Conservation (phyloP, 441 rosid genomes). For the Jatropha multifida region DNA sequence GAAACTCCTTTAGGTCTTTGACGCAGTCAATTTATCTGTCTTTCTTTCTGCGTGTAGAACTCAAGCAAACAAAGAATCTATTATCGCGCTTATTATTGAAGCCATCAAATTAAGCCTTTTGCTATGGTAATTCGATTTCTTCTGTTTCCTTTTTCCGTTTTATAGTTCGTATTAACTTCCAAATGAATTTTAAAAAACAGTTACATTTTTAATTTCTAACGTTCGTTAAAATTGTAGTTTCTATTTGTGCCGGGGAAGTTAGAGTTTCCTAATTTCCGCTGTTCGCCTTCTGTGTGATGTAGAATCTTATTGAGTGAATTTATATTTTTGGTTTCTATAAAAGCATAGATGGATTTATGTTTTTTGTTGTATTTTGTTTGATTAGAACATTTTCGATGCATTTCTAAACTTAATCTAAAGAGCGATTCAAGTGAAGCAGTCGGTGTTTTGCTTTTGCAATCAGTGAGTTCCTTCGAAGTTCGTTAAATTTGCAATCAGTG, state of each 20-base stretch:
- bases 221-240: background rate
- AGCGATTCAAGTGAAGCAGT: too few species aligned
- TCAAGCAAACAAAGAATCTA: background rate
- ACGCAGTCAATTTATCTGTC: too few species aligned
- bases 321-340: background rate
- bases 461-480: too few species aligned
- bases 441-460: too few species aligned
- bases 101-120: background rate
- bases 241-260: background rate
- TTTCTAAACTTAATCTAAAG: too few species aligned
- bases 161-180: background rate
- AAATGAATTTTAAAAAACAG: background rate
- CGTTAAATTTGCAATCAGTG: too few species aligned
- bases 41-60: background rate
- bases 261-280: background rate
- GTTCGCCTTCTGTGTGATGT: background rate
- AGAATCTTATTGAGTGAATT: background rate
- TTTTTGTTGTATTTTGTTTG: too few species aligned
- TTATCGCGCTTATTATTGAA: background rate
- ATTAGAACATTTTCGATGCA: too few species aligned
- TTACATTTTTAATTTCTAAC: background rate
- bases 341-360: background rate
- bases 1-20: too few species aligned
- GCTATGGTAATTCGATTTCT: background rate
- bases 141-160: background rate